A percentile compares a stretch with the other conserved stretches of the same genome.
Conservation (phyloP, 176 grass and related monocot species). For the Avena atlantica region DNA sequence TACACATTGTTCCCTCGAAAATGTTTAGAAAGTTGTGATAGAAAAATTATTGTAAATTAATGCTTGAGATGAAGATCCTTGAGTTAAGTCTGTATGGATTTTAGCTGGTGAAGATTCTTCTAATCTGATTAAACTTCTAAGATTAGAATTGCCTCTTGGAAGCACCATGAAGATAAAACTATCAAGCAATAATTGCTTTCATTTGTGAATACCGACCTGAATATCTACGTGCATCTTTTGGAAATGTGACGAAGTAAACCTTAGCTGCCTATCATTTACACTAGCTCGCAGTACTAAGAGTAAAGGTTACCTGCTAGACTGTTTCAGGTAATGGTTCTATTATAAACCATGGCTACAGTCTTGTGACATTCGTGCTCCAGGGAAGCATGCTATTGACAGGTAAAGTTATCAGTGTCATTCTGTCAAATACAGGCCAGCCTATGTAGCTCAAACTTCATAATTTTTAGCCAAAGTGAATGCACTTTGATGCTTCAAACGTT, state of each 20-base stretch:
- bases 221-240: not conserved
- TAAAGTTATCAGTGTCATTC: not conserved
- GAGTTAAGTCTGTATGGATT: not conserved
- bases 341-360: not conserved
- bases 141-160: not conserved
- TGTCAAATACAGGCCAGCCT: not conserved
- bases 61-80: too few relatives aligned
- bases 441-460: not conserved
- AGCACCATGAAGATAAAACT: not conserved
- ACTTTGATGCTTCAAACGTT: not conserved
- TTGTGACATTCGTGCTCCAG: not conserved
- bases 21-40: too few relatives aligned
- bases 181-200: not conserved
- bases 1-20: too few relatives aligned
- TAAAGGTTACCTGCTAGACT: not conserved
- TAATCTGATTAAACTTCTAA: not conserved
- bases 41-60: too few relatives aligned
- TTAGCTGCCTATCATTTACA: not conserved
- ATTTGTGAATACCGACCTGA: not conserved
- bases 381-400: not conserved
- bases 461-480: not conserved
- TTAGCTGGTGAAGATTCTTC: not conserved
- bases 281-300: not conserved
- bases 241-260: not conserved
- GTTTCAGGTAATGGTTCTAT: not conserved